These are phyloP conservation scores for Orbilia quercus DNA, from an alignment of 2,329 filamentous ascomycete species.

Conservation along the genomic window DNA sequence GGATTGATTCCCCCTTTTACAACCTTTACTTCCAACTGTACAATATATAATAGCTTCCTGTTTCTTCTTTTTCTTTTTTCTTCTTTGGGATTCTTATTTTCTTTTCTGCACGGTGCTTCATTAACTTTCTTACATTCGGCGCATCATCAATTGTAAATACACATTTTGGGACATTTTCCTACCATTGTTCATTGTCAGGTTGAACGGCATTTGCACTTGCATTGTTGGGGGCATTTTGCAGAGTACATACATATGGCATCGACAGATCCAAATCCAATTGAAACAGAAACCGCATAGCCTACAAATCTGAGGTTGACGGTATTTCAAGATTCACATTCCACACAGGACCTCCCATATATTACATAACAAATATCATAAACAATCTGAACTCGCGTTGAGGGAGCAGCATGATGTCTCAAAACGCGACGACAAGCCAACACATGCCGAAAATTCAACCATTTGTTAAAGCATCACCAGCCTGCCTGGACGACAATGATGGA, in stretches of 20 bases:
- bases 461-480: too few relatives aligned
- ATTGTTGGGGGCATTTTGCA: slow-evolving; percentile 45
- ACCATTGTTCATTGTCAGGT: slow-evolving; percentile 32
- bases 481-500: slow-evolving; percentile 13
- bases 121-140: slow-evolving; percentile 32
- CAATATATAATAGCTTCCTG: slow-evolving; percentile 34
- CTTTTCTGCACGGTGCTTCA: slow-evolving; percentile 23
- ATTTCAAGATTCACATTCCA: slow-evolving; percentile 23
- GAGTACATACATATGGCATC: slow-evolving; percentile 32
- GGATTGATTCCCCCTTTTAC: slow-evolving; percentile 30
- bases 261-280: slow-evolving; percentile 49
- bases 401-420: neutral
- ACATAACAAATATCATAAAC: too few relatives aligned
- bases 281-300: slow-evolving; percentile 55
- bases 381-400: slow-evolving; percentile 1
- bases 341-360: neutral
- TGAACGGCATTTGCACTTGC: slow-evolving; percentile 42
- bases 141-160: slow-evolving; percentile 26
- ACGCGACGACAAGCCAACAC: slow-evolving; percentile 28
- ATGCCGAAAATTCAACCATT: slow-evolving; percentile 3
- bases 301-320: slow-evolving; percentile 57
- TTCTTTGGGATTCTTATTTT: slow-evolving; percentile 1
- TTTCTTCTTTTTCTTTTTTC: slow-evolving; percentile 5
- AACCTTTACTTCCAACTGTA: slow-evolving; percentile 36
- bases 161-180: slow-evolving; percentile 28